Percentiles rank a stretch among this genome's conserved stretches.
Conservation (phyloP, 192 early-diverging fungal species). For the Backusella circina region DNA sequence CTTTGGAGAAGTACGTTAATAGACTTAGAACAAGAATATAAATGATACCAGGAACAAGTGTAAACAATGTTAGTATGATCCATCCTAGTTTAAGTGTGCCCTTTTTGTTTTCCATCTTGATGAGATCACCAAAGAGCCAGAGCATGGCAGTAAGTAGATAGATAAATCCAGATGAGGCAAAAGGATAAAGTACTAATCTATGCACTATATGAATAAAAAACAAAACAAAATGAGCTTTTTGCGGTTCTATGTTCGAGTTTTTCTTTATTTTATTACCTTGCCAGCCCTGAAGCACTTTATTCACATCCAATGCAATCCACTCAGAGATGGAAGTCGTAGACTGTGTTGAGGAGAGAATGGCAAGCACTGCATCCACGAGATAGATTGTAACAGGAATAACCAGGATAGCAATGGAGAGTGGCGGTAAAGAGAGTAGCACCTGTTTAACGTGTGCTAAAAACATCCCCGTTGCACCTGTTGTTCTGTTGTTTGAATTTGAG, state of each 20-base stretch:
- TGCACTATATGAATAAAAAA: not conserved
- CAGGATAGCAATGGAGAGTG: not conserved
- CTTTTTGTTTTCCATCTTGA: conserved; percentile 1
- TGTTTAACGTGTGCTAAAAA: conserved; percentile 15
- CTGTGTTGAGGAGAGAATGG: not conserved
- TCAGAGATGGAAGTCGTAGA: not conserved
- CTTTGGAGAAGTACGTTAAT: not conserved
- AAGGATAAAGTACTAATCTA: not conserved
- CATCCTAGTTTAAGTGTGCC: conserved; percentile 9
- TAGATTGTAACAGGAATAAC: not conserved
- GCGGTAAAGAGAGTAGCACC: not conserved
- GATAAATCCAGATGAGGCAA: not conserved
- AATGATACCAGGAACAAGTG: conserved; percentile 6
- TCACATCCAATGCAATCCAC: not conserved
- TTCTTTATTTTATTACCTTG: conserved; percentile 6
- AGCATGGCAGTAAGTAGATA: not conserved
- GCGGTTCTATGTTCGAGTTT: too few species aligned
- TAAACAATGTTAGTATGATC: not conserved
- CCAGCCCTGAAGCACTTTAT: not conserved
- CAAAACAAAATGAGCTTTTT: too few species aligned
- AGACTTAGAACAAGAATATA: not conserved
- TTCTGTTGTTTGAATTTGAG: not conserved
- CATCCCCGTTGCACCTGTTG: not conserved
- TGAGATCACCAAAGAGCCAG: conserved; percentile 2
- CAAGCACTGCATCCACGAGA: not conserved